Percentiles rank a stretch among this genome's conserved stretches.
These are phyloP conservation scores for Penicillium sp. DNA, from an alignment of 2,329 filamentous ascomycete species.

Conservation along the genomic window DNA sequence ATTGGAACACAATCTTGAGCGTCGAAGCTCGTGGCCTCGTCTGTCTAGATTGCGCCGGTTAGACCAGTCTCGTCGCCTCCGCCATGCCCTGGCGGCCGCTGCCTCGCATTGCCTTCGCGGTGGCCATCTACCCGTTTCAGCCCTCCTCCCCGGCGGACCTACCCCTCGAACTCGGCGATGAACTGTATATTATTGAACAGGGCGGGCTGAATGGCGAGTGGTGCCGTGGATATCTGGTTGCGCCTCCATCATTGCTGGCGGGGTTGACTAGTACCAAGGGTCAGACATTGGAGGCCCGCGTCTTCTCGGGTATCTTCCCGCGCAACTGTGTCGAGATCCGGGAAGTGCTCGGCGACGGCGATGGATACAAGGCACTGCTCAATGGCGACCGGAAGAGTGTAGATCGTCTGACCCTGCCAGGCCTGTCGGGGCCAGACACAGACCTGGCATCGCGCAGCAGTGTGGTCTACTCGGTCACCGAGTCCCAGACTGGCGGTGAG, in stretches of 20 bases:
- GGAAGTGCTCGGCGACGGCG: constrained; percentile 80
- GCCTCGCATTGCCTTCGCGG: constrained; percentile 94
- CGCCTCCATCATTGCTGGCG: constrained; percentile 87
- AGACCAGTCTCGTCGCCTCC: constrained; percentile 23
- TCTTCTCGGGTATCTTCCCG: constrained; percentile 98
- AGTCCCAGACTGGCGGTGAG: constrained; percentile 30
- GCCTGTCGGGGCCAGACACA: constrained; percentile 25
- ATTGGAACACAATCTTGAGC: constrained; percentile 19
- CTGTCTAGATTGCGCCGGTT: constrained; percentile 5
- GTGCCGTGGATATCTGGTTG: constrained; percentile 93
- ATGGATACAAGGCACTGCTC: constrained; percentile 41
- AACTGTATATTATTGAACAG: constrained; percentile 98
- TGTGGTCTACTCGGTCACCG: constrained; percentile 29
- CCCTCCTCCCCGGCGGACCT: constrained; percentile 86
- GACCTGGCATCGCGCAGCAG: constrained; percentile 33
- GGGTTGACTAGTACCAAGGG: constrained; percentile 89
- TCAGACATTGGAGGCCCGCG: constrained; percentile 89
- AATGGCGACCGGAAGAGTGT: constrained; percentile 40
- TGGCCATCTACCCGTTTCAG: constrained; percentile 92
- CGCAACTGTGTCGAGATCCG: constrained; percentile 91
- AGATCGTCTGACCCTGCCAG: constrained; percentile 33
- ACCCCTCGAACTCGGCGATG: constrained; percentile 95
- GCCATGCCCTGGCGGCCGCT: constrained; percentile 95
- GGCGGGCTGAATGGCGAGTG: constrained; percentile 81
- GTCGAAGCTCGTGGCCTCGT: constrained; percentile 13